Base-by-base conservation (phyloP, 176 grass and related monocot genomes). In the Luzula sylvatica region DNA sequence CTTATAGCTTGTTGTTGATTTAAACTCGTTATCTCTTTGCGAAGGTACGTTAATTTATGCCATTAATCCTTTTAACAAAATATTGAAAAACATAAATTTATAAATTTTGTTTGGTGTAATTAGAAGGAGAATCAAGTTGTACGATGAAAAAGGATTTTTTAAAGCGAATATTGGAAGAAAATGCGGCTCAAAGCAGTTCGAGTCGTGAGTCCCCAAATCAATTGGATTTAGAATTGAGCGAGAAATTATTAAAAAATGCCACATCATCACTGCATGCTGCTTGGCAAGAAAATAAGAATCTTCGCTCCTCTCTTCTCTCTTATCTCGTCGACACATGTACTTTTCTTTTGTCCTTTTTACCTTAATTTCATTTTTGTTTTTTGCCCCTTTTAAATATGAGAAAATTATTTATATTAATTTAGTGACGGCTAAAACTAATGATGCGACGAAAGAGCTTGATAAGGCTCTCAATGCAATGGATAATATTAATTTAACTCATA, bases 401-500 rank as follows among this genome's bases (percentile, higher is more conserved):
- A n/a, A n/a, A n/a, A 30, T 46, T 75, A 52, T 69, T 75, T 72
- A 56, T 21, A 17, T 57, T 52, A 24, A 75, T 35, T 64, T 65
- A 88, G 89, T 78, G 11, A 29, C 25, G 38, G 70, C 53, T 23
- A 88, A 27, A 57, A 45, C 61, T 40, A 65, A 48, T 18, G 73
- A 77, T 3, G 38, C 76, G 26, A 52, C 67, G 30, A 26, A 59
- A 15, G 85, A 84, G 29, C 69, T 81, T 71, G 67, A 71, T 55
- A 74, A 69, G 26, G 66, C 70, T 58, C 51, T 87, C 40, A 32
- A 40, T 17, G 42, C 40, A 47, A 30, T 87, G 17, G 56, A 69
- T 84, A 70, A 82, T 69, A 67, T 95, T 69, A 79, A 95, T 58
- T 84, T 85, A 62, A 81, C 71, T 57, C 89, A 95, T 70, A 78